A percentile compares a stretch with the other conserved stretches of the same genome.
phyloP scores from a whole-genome alignment of 805 yeast genomes.

The Metschnikowia santaceciliae region DNA sequence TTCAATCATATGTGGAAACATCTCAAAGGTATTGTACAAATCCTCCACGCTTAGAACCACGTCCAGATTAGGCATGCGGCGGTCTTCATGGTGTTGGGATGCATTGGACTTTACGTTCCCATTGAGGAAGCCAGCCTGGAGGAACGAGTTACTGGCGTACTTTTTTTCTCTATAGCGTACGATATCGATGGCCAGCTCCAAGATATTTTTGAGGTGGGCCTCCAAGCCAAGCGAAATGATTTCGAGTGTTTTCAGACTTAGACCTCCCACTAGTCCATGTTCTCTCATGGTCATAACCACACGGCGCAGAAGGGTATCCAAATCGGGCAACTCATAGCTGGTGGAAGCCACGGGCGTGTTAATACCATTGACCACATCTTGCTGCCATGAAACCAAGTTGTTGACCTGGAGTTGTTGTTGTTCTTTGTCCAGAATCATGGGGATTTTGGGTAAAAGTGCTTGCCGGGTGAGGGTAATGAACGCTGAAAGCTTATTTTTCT shows the following conservation, averaged over 20 bases:
- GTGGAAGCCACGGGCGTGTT: constrained; percentile 80
- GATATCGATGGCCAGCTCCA: constrained; percentile 72
- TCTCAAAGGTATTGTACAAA: constrained; percentile 56
- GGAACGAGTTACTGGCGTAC: constrained; percentile 35
- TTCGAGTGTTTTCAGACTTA: constrained; percentile 77
- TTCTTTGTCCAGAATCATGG: constrained; percentile 56
- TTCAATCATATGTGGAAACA: constrained; percentile 65
- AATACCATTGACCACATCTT: constrained; percentile 82
- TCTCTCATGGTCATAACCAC: constrained; percentile 85
- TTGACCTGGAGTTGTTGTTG: constrained; percentile 43
- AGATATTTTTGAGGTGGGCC: constrained; percentile 64
- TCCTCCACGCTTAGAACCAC: constrained; percentile 62
- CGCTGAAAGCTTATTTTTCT: constrained; percentile 68
- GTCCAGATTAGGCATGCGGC: constrained; percentile 6
- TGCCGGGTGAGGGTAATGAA: constrained; percentile 67
- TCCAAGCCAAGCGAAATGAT: constrained; percentile 78
- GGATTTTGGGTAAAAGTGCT: constrained; percentile 77
- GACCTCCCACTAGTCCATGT: constrained; percentile 78
- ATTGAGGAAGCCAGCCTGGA: constrained; percentile 20
- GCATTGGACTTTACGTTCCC: neutral
- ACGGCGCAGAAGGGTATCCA: constrained; percentile 58
- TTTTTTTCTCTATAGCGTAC: constrained; percentile 57
- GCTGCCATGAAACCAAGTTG: constrained; percentile 79
- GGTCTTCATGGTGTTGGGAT: neutral
- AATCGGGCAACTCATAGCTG: constrained; percentile 77